phyloP scores from a whole-genome alignment of 768 basidiomycete genomes.

The Agrocybe praecox region DNA sequence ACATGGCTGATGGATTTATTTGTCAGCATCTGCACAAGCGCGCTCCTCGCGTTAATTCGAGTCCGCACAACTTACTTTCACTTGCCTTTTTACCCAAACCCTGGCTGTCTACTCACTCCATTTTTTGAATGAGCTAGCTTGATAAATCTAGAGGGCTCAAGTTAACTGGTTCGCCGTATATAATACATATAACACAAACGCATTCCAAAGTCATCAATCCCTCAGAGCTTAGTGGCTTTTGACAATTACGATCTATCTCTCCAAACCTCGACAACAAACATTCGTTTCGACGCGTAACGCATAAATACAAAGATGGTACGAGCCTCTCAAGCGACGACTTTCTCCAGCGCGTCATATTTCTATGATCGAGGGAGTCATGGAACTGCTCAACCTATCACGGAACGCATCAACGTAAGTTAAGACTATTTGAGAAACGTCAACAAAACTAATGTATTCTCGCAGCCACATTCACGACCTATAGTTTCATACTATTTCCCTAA shows the following conservation, averaged over 20 bases:
- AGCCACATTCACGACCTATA: slow-evolving; percentile 80
- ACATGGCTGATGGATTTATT: background rate
- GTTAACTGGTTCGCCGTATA: too few relatives aligned
- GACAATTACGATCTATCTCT: too few relatives aligned
- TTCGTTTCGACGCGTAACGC: background rate
- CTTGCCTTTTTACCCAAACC: background rate
- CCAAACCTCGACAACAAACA: background rate
- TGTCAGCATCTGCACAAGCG: background rate
- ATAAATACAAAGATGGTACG: slow-evolving; percentile 38
- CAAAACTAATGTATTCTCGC: background rate
- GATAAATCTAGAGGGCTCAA: too few relatives aligned
- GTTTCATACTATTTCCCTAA: slow-evolving; percentile 97
- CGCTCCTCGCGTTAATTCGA: background rate
- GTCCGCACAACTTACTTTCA: background rate
- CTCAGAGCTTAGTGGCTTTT: too few relatives aligned
- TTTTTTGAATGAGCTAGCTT: too few relatives aligned
- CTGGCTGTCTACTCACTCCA: background rate
- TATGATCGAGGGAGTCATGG: slow-evolving; percentile 73
- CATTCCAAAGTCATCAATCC: too few relatives aligned
- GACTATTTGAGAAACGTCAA: slow-evolving; percentile 29
- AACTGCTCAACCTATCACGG: slow-evolving; percentile 77
- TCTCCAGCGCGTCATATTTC: slow-evolving; percentile 77
- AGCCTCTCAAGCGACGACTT: slow-evolving; percentile 52
- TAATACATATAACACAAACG: too few relatives aligned
- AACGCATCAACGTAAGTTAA: slow-evolving; percentile 67